Conservation (phyloP, 2,329 filamentous ascomycete species). For the Epichloe amarillans region DNA sequence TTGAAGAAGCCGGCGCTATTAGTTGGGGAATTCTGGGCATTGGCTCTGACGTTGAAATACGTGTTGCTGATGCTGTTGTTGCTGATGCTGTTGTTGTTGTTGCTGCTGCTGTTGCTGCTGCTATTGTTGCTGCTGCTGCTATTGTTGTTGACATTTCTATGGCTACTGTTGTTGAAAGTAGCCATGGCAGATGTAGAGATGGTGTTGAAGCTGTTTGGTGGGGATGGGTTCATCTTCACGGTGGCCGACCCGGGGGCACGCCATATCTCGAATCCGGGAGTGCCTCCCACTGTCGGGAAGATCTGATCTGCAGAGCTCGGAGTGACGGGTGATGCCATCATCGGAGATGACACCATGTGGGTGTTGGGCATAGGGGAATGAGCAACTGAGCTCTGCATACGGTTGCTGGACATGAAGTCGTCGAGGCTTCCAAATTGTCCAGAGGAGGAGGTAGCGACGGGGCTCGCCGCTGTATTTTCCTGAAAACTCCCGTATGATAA, state of each 20-base stretch:
- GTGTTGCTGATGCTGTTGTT: not conserved
- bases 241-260: constrained; percentile 20
- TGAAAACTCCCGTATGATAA: constrained; percentile 21
- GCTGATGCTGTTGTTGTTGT: not conserved
- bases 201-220: constrained; percentile 10
- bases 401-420: constrained; percentile 18
- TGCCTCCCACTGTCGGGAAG: constrained; percentile 16
- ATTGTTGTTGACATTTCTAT: not conserved
- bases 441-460: constrained; percentile 14
- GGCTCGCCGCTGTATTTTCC: constrained; percentile 17
- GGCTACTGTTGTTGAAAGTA: not conserved
- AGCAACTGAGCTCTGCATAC: constrained; percentile 15
- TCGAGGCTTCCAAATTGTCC: constrained; percentile 21
- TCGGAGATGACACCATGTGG: constrained; percentile 10
- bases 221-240: constrained; percentile 13
- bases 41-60: not conserved
- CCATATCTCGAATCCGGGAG: constrained; percentile 25
- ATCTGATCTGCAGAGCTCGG: constrained; percentile 8
- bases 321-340: constrained; percentile 11
- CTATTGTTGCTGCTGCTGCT: not conserved
- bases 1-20: constrained; percentile 18
- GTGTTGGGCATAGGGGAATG: constrained; percentile 11
- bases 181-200: constrained; percentile 1
- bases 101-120: not conserved
- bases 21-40: not conserved